Conservation (phyloP, 306 rosid genomes). For the Vigna trinervia region DNA sequence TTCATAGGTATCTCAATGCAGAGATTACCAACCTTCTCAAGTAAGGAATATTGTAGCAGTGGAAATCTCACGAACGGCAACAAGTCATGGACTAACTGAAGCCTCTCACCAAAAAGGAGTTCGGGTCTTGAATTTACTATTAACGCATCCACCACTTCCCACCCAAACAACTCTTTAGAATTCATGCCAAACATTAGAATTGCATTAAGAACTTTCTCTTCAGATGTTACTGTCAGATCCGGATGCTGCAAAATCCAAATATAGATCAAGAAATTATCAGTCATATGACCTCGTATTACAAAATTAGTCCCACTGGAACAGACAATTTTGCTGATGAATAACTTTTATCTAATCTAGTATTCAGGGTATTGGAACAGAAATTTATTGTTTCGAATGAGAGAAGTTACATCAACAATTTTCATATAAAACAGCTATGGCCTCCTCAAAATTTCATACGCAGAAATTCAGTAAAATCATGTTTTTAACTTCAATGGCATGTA, state of each 20-base stretch:
- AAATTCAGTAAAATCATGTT: slow-evolving; percentile 20
- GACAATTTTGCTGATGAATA: slow-evolving; percentile 31
- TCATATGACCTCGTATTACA: slow-evolving; percentile 21
- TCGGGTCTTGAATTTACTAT: slow-evolving; percentile 67
- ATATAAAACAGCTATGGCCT: slow-evolving; percentile 30
- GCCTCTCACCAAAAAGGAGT: slow-evolving; percentile 76
- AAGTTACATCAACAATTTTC: slow-evolving; percentile 30
- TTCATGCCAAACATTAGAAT: slow-evolving; percentile 81
- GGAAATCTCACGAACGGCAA: slow-evolving; percentile 74
- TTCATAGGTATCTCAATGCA: slow-evolving; percentile 24
- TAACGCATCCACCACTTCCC: slow-evolving; percentile 82
- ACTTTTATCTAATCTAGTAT: slow-evolving; percentile 19
- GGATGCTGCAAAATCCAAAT: slow-evolving; percentile 79
- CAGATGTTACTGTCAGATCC: slow-evolving; percentile 91
- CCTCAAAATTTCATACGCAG: slow-evolving; percentile 31
- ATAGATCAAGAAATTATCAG: slow-evolving; percentile 36
- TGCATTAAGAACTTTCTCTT: slow-evolving; percentile 92
- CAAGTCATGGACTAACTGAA: slow-evolving; percentile 64
- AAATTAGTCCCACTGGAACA: slow-evolving; percentile 8
- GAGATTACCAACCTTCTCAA: slow-evolving; percentile 72
- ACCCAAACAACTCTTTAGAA: slow-evolving; percentile 66
- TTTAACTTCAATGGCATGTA: slow-evolving; percentile 20
- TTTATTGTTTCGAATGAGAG: slow-evolving; percentile 32
- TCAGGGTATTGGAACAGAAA: slow-evolving; percentile 14
- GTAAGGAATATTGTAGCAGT: slow-evolving; percentile 65